Evolutionary conservation across 495 filamentous ascomycete species (phyloP).

Genomic region (Penicillium simplicissimum): DNA sequence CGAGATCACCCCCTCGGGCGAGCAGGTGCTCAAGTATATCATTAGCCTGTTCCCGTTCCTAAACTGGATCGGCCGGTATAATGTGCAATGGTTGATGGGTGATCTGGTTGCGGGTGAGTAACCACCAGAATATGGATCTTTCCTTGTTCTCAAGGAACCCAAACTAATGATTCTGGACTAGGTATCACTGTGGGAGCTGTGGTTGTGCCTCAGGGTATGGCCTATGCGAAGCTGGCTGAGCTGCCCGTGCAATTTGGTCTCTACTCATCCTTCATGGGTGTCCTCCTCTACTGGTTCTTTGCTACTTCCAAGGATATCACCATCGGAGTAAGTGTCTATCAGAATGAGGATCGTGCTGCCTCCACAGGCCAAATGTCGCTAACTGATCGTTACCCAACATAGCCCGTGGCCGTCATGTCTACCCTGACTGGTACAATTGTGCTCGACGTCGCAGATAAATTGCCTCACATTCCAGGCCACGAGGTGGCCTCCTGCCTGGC

Average conservation of each 20-base stretch:
- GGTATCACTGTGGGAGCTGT: slow-evolving; percentile 89
- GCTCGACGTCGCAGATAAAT: slow-evolving; percentile 49
- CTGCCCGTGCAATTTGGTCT: slow-evolving; percentile 81
- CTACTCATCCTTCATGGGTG: slow-evolving; percentile 98
- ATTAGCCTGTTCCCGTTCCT: slow-evolving; percentile 80
- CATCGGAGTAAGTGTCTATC: slow-evolving; percentile 72
- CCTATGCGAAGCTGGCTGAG: slow-evolving; percentile 84
- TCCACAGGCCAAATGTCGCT: slow-evolving; percentile 3
- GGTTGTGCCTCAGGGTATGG: slow-evolving; percentile 97
- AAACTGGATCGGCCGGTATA: slow-evolving; percentile 86
- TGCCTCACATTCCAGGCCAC: slow-evolving; percentile 60
- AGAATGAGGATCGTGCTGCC: not conserved
- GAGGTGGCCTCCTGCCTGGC: slow-evolving; percentile 79
- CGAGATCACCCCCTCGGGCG: slow-evolving; percentile 57
- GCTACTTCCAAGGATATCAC: slow-evolving; percentile 99
- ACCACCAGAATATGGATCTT: not conserved
- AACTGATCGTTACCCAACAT: slow-evolving; percentile 17
- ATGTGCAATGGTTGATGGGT: slow-evolving; percentile 81
- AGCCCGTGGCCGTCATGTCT: slow-evolving; percentile 97
- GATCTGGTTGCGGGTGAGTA: slow-evolving; percentile 77
- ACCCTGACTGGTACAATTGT: slow-evolving; percentile 85
- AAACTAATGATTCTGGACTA: slow-evolving; percentile 1
- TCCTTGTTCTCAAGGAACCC: not conserved
- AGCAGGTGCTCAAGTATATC: slow-evolving; percentile 58
- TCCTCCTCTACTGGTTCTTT: slow-evolving; percentile 97